These are phyloP conservation scores for Sporisorium graminicola DNA, from an alignment of 1,284 basidiomycete genomes.

Conservation along the genomic window DNA sequence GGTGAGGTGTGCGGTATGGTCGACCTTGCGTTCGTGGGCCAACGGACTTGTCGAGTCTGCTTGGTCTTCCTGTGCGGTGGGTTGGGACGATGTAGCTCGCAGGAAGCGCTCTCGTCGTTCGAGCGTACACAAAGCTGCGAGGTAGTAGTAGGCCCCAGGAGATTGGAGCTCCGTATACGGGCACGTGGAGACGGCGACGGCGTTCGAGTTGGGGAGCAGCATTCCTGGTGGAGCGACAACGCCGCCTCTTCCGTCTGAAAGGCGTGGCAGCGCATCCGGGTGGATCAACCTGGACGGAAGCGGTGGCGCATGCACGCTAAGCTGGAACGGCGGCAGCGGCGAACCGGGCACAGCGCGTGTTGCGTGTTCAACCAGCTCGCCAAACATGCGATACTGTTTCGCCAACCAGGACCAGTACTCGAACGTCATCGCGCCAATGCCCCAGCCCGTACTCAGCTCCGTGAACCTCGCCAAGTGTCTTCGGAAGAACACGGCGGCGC, in stretches of 20 bases:
- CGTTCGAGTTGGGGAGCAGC: slow-evolving; percentile 46
- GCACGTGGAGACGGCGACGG: slow-evolving; percentile 23
- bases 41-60: slow-evolving; percentile 26
- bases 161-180: slow-evolving; percentile 30
- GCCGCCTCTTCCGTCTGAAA: slow-evolving; percentile 20
- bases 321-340: slow-evolving; percentile 44
- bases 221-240: slow-evolving; percentile 31
- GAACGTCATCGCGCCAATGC: slow-evolving; percentile 94
- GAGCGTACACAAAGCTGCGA: slow-evolving; percentile 60
- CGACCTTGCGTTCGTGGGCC: slow-evolving; percentile 56
- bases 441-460: slow-evolving; percentile 91
- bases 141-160: slow-evolving; percentile 55
- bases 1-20: slow-evolving; percentile 51
- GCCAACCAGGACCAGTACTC: slow-evolving; percentile 98
- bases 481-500: slow-evolving; percentile 81
- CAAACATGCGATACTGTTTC: slow-evolving; percentile 75
- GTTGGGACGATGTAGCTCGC: slow-evolving; percentile 1
- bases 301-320: slow-evolving; percentile 45
- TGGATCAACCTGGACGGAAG: slow-evolving; percentile 52
- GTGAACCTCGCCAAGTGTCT: slow-evolving; percentile 86
- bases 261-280: slow-evolving; percentile 31
- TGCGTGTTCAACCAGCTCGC: slow-evolving; percentile 55
- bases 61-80: slow-evolving; percentile 11
- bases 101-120: slow-evolving; percentile 52
- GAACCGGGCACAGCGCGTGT: slow-evolving; percentile 20